A percentile compares a stretch with the other conserved stretches of the same genome.
These are phyloP conservation scores for Pholiota molesta DNA, from an alignment of 768 basidiomycete genomes.

Conservation along the genomic window DNA sequence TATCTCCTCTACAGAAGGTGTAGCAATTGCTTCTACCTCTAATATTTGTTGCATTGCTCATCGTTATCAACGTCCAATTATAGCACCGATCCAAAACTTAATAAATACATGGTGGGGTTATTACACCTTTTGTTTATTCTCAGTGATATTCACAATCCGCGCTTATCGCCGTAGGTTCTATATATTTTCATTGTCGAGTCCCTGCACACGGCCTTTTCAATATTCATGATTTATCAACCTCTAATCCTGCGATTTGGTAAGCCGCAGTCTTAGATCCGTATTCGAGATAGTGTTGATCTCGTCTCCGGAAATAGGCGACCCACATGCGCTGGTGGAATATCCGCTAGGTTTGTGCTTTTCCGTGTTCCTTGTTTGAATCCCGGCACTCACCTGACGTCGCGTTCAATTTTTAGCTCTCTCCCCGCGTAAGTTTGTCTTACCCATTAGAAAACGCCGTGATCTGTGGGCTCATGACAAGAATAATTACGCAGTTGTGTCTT, in stretches of 20 bases:
- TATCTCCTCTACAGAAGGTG: constrained; percentile 10
- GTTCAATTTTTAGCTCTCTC: neutral
- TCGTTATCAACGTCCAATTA: neutral
- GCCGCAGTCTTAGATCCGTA: neutral
- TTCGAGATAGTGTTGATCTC: neutral
- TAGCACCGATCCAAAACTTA: constrained; percentile 18
- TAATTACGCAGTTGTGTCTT: constrained; percentile 1
- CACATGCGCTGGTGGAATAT: neutral
- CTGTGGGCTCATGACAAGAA: neutral
- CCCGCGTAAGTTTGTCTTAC: neutral
- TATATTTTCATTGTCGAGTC: constrained; percentile 30
- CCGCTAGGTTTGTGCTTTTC: neutral
- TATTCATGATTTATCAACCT: constrained; percentile 27
- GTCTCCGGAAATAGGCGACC: neutral
- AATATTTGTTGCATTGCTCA: neutral
- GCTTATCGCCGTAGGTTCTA: constrained; percentile 18
- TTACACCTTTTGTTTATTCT: neutral
- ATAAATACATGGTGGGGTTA: constrained; percentile 14
- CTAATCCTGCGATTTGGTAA: constrained; percentile 24
- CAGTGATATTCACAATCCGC: too few species aligned
- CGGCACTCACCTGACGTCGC: neutral
- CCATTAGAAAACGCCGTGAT: neutral
- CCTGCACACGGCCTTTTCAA: constrained; percentile 22
- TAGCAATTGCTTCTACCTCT: neutral
- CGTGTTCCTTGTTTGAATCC: neutral